These are phyloP conservation scores for Vitellaria paradoxa DNA, from an alignment of 179 eudicot species.

Conservation along the genomic window DNA sequence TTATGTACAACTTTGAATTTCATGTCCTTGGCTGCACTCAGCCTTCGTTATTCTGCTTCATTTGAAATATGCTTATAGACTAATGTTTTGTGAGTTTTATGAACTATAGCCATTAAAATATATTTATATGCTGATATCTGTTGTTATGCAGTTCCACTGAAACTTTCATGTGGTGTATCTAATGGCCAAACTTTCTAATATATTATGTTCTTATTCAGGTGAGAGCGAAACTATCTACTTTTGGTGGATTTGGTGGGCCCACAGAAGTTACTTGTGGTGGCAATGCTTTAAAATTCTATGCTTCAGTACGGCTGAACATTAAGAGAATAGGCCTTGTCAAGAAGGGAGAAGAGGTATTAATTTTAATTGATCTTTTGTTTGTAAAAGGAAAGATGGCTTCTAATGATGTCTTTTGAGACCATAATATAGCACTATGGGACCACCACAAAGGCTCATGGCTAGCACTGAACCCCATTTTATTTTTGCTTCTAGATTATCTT, in stretches of 20 bases:
- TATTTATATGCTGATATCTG: neutral
- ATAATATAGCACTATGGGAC: too few species aligned
- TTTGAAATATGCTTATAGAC: neutral
- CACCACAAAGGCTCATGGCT: neutral
- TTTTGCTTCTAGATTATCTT: too few species aligned
- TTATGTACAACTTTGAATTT: neutral
- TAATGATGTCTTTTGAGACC: neutral
- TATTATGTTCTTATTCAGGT: slow-evolving; percentile 40
- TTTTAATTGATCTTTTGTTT: neutral
- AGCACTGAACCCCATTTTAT: too few species aligned
- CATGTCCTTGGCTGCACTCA: neutral
- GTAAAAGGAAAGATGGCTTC: slow-evolving; percentile 4
- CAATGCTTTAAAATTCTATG: slow-evolving; percentile 97
- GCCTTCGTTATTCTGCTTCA: neutral
- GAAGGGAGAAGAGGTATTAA: slow-evolving; percentile 86
- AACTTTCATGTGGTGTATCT: neutral
- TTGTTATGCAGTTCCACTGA: neutral
- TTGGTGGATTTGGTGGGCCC: slow-evolving; percentile 76
- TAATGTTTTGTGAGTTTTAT: neutral
- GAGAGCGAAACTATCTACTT: slow-evolving; percentile 74
- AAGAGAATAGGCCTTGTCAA: slow-evolving; percentile 71
- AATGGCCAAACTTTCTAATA: neutral
- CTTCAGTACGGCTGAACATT: slow-evolving; percentile 81
- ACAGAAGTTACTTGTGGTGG: slow-evolving; percentile 97
- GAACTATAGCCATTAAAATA: neutral